Evolutionary conservation across 1,284 basidiomycete genomes (phyloP).

Genomic region (Microbotryum intermedium): DNA sequence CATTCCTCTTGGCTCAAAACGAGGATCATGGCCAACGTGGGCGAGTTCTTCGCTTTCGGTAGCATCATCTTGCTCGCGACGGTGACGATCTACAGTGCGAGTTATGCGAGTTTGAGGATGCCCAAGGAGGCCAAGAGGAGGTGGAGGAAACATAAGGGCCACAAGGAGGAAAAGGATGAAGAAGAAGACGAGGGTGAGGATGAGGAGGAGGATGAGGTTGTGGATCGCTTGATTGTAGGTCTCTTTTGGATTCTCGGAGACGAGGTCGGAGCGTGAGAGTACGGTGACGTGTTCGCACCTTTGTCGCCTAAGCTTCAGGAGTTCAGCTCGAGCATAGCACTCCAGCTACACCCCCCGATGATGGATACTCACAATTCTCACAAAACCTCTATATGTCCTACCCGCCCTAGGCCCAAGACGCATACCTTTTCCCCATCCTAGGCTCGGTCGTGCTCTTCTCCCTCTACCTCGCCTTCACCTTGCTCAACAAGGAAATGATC

Average conservation of each 20-base stretch:
- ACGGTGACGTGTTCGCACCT: background rate
- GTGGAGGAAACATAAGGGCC: conserved; percentile 6
- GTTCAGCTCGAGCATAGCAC: conserved; percentile 6
- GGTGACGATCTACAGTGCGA: background rate
- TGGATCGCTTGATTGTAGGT: conserved; percentile 9
- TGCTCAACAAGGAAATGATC: conserved; percentile 71
- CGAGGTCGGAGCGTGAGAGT: conserved; percentile 4
- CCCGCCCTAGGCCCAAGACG: conserved; percentile 19
- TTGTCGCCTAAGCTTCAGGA: background rate
- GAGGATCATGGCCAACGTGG: background rate
- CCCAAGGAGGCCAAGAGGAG: conserved; percentile 19
- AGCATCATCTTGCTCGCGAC: background rate
- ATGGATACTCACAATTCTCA: background rate
- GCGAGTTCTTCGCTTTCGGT: background rate
- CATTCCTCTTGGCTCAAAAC: background rate
- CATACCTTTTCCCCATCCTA: conserved; percentile 57
- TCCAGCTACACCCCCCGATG: conserved; percentile 12
- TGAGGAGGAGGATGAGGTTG: conserved; percentile 17
- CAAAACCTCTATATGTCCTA: conserved; percentile 1
- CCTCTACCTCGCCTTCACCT: conserved; percentile 61
- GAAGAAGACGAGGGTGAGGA: conserved; percentile 24
- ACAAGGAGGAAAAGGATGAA: background rate
- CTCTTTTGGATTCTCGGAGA: conserved; percentile 10
- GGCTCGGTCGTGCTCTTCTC: conserved; percentile 54
- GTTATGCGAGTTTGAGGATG: conserved; percentile 10